These are phyloP conservation scores for Wilcoxina mikolae DNA, from an alignment of 495 filamentous ascomycete genomes.

Conservation along the genomic window DNA sequence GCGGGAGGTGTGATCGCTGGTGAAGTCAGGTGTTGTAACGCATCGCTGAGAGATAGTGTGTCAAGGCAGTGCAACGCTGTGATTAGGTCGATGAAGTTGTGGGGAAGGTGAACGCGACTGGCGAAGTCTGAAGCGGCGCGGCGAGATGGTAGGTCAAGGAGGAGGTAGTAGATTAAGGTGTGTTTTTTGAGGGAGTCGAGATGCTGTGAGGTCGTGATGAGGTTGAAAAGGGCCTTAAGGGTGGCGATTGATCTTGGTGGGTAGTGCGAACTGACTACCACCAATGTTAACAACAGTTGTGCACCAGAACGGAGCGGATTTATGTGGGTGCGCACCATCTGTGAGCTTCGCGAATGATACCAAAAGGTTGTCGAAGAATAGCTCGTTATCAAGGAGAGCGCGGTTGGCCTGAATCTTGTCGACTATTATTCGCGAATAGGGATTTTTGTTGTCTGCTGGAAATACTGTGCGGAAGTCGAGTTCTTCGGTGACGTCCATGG, in stretches of 20 bases:
- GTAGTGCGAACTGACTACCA: conserved; percentile 8
- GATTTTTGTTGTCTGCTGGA: conserved; percentile 23
- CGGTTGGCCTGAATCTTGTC: conserved; percentile 15
- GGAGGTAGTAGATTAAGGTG: conserved; percentile 23
- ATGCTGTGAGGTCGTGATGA: conserved; percentile 15
- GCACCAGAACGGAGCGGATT: too few species aligned
- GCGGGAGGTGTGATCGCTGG: neutral
- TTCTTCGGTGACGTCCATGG: conserved; percentile 17
- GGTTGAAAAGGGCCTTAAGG: conserved; percentile 14
- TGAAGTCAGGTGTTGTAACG: neutral
- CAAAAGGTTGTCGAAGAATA: conserved; percentile 25
- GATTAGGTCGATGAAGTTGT: neutral
- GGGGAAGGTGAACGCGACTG: neutral
- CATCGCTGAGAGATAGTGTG: conserved; percentile 10
- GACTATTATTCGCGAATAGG: conserved; percentile 18
- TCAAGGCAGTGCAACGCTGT: conserved; percentile 13
- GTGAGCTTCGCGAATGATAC: conserved; percentile 19
- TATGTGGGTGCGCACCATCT: conserved; percentile 18
- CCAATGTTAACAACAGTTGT: too few species aligned
- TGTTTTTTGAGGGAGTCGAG: conserved; percentile 25
- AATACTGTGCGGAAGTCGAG: conserved; percentile 17
- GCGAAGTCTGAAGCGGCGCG: conserved; percentile 11
- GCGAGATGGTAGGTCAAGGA: conserved; percentile 22
- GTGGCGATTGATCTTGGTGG: conserved; percentile 21
- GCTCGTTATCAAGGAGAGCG: conserved; percentile 9